Percentiles rank a stretch among this genome's conserved stretches.
Evolutionary conservation across 2,329 filamentous ascomycete species (phyloP).

Genomic region (Rhynchosporium agropyri): DNA sequence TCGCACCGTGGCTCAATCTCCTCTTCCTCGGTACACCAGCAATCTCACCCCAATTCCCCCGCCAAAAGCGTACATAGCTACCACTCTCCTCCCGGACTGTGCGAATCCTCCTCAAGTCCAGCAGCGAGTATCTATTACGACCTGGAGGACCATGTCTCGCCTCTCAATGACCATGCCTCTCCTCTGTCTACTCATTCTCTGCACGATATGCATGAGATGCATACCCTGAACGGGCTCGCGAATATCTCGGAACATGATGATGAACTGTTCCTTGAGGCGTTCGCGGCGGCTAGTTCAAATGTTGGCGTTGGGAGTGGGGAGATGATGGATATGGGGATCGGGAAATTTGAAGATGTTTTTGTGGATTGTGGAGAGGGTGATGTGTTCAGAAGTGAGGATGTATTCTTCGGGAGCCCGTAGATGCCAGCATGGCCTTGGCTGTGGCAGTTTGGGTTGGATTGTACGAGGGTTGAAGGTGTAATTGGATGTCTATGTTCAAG

Average conservation of each 20-base stretch:
- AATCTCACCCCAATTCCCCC: constrained; percentile 50
- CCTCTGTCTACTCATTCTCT: too few species aligned
- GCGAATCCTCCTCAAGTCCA: constrained; percentile 61
- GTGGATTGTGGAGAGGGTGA: constrained; percentile 30
- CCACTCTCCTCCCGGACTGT: constrained; percentile 62
- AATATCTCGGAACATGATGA: constrained; percentile 42
- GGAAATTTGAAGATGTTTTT: constrained; percentile 41
- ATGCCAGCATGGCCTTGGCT: constrained; percentile 10
- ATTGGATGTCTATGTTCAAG: not conserved
- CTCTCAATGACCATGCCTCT: constrained; percentile 28
- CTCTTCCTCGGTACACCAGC: constrained; percentile 26
- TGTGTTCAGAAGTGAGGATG: constrained; percentile 37
- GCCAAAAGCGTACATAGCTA: constrained; percentile 53
- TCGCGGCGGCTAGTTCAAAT: constrained; percentile 34
- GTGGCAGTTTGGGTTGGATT: not conserved
- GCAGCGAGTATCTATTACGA: constrained; percentile 43
- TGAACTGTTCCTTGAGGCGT: constrained; percentile 43
- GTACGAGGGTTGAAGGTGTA: not conserved
- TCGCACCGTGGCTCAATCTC: constrained; percentile 33
- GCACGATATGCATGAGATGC: not conserved
- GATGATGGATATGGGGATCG: constrained; percentile 39
- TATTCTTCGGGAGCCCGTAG: constrained; percentile 42
- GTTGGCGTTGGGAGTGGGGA: constrained; percentile 38
- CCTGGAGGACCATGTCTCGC: constrained; percentile 30
- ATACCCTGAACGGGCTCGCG: constrained; percentile 24